Conservation (phyloP, 371 early-diverging fungal genomes). For the Parasitella parasitica region DNA sequence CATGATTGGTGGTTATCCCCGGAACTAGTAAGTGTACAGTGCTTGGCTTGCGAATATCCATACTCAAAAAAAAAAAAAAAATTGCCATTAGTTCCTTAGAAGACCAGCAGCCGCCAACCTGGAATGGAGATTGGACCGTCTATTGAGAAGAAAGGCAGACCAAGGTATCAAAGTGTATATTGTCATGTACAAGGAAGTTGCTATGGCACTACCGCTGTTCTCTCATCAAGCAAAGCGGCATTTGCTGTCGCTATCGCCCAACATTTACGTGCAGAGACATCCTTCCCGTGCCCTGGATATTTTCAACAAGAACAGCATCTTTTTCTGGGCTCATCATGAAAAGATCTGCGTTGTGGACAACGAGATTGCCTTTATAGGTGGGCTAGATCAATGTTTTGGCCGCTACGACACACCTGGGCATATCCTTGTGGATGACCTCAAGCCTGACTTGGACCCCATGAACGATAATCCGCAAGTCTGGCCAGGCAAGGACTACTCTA, state of each 20-base stretch:
- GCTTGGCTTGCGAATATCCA: too few relatives aligned
- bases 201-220: conserved; percentile 72
- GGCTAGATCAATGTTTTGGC: conserved; percentile 86
- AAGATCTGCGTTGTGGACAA: conserved; percentile 85
- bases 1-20: conserved; percentile 87
- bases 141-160: conserved; percentile 80
- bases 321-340: conserved; percentile 78
- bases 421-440: conserved; percentile 67
- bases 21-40: conserved; percentile 28
- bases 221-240: conserved; percentile 76
- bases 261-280: conserved; percentile 68
- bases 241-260: conserved; percentile 58
- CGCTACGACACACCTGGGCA: conserved; percentile 83
- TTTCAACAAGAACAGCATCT: conserved; percentile 54
- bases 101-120: conserved; percentile 68
- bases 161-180: conserved; percentile 88
- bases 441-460: conserved; percentile 23
- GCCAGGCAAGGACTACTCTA: conserved; percentile 87
- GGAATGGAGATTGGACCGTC: conserved; percentile 75
- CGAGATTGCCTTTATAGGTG: conserved; percentile 83
- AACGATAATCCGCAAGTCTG: conserved; percentile 45
- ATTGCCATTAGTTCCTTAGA: conserved; percentile 78
- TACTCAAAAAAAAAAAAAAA: too few relatives aligned
- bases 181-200: conserved; percentile 86
- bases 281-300: conserved; percentile 64